A percentile compares a stretch with the other conserved stretches of the same genome.
phyloP scores from a whole-genome alignment of 139 green algal genomes.

The Chlamydomonas eustigma region DNA sequence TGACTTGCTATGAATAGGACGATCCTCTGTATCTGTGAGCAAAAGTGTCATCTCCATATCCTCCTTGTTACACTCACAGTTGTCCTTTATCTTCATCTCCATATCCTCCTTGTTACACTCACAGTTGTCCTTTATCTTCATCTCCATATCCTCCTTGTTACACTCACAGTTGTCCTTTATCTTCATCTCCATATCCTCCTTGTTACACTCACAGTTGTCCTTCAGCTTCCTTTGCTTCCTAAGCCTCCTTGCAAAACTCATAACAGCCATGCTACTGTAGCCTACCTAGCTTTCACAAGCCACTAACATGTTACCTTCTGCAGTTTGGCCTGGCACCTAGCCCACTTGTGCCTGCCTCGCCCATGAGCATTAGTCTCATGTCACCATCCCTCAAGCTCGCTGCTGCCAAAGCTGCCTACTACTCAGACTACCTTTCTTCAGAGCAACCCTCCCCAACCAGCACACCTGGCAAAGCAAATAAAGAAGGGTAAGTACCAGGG shows the following conservation, averaged over 20 bases:
- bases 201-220: background rate
- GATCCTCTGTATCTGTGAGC: background rate
- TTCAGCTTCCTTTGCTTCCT: background rate
- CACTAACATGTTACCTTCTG: background rate
- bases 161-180: background rate
- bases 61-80: background rate
- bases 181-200: background rate
- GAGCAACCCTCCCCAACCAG: too few species aligned
- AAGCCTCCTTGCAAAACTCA: background rate
- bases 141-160: background rate
- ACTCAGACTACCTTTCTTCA: too few species aligned
- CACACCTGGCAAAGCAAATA: too few species aligned
- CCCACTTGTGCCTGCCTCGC: background rate
- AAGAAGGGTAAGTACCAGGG: too few species aligned
- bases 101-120: background rate
- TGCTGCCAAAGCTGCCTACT: too few species aligned
- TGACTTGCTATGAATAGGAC: background rate
- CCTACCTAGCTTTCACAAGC: too few species aligned
- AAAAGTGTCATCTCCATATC: background rate
- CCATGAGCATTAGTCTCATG: background rate
- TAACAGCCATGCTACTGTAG: background rate
- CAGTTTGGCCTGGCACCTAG: slow-evolving; percentile 2
- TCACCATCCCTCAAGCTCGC: background rate
- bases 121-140: background rate
- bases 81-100: background rate